Evolutionary conservation across 495 filamentous ascomycete genomes (phyloP).

Genomic region (Trichoderma virens): DNA sequence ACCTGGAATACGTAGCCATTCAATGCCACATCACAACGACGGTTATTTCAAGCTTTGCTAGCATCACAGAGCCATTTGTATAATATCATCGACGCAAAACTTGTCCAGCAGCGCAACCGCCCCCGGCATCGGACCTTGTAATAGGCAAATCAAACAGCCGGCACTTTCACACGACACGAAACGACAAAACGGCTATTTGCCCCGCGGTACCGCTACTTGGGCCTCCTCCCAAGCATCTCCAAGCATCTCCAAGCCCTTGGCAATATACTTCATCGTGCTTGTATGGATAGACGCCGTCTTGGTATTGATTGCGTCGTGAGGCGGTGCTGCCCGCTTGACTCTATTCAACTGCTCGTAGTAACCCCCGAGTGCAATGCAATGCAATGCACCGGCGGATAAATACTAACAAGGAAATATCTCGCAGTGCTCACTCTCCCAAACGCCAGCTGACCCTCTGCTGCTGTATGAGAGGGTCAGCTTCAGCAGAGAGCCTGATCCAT

Average conservation of each 20-base stretch:
- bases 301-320: neutral
- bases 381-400: no score
- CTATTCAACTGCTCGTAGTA: neutral
- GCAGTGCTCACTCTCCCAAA: neutral
- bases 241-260: neutral
- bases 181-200: neutral
- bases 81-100: neutral
- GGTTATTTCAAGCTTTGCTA: no score
- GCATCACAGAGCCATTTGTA: no score
- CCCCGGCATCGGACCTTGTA: slow-evolving; percentile 1
- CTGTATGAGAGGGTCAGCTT: no score
- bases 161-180: neutral
- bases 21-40: neutral
- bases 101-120: neutral
- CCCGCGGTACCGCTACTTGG: neutral
- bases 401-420: neutral
- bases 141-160: neutral
- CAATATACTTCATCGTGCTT: neutral
- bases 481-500: no score
- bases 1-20: neutral
- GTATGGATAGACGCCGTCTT: neutral
- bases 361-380: no score
- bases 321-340: neutral
- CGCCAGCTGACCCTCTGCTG: neutral
- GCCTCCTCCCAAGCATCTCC: neutral